phyloP scores from a whole-genome alignment of 2,329 filamentous ascomycete genomes.

The Penicillium sp. region DNA sequence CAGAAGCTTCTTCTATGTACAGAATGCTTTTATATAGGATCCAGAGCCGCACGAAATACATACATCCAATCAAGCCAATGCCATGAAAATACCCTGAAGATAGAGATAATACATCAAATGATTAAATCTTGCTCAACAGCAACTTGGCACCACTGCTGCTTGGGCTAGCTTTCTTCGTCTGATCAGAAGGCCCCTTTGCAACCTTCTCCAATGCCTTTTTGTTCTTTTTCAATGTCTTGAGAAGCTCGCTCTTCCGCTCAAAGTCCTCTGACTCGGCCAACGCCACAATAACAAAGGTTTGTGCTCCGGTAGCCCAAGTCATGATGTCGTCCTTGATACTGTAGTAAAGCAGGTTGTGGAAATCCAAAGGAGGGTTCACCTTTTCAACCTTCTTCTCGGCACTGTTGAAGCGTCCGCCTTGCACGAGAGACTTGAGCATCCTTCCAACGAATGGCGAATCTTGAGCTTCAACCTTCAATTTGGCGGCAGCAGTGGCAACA shows the following conservation, averaged over 20 bases:
- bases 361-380: slow-evolving; percentile 72
- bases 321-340: slow-evolving; percentile 71
- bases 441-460: slow-evolving; percentile 65
- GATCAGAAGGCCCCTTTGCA: slow-evolving; percentile 51
- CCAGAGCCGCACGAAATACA: background rate
- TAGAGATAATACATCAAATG: slow-evolving; percentile 21
- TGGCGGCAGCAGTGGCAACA: slow-evolving; percentile 47
- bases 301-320: slow-evolving; percentile 79
- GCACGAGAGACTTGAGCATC: slow-evolving; percentile 86
- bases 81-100: background rate
- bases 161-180: slow-evolving; percentile 33
- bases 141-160: slow-evolving; percentile 46
- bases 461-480: slow-evolving; percentile 50
- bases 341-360: slow-evolving; percentile 76
- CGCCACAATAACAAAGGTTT: slow-evolving; percentile 80
- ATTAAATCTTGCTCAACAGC: slow-evolving; percentile 34
- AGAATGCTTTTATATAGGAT: slow-evolving; percentile 7
- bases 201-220: slow-evolving; percentile 63
- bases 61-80: background rate
- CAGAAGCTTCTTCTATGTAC: slow-evolving; percentile 10
- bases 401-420: slow-evolving; percentile 81
- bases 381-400: slow-evolving; percentile 65
- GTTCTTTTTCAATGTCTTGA: slow-evolving; percentile 67
- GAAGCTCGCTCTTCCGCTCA: slow-evolving; percentile 60
- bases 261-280: slow-evolving; percentile 74